Evolutionary conservation across 352 stramenopile genomes (phyloP).

Genomic region (Peronospora farinosa): DNA sequence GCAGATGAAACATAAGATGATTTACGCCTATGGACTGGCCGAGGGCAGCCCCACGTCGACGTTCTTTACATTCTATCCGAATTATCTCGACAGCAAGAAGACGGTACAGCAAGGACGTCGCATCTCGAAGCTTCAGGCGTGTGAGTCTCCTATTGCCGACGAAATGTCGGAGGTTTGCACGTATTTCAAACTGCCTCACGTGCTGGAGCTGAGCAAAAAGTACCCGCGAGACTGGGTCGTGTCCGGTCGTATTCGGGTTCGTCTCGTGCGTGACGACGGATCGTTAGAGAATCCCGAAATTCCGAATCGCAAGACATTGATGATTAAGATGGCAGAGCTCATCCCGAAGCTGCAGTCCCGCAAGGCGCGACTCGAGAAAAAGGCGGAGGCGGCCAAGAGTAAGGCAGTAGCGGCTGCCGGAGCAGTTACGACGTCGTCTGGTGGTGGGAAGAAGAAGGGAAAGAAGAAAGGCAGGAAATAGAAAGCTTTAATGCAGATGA

Average conservation of each 20-base stretch:
- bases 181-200: slow-evolving; percentile 74
- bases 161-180: slow-evolving; percentile 85
- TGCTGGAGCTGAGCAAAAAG: slow-evolving; percentile 76
- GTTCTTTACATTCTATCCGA: slow-evolving; percentile 80
- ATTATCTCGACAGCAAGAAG: slow-evolving; percentile 82
- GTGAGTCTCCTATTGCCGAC: slow-evolving; percentile 58
- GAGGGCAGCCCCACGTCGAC: slow-evolving; percentile 46
- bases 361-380: slow-evolving; percentile 67
- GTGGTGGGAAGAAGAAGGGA: slow-evolving; percentile 75
- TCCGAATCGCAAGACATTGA: slow-evolving; percentile 61
- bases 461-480: slow-evolving; percentile 87
- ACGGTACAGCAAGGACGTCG: slow-evolving; percentile 76
- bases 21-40: slow-evolving; percentile 60
- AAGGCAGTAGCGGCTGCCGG: slow-evolving; percentile 32
- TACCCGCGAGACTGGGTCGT: slow-evolving; percentile 77
- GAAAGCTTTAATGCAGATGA: slow-evolving; percentile 8
- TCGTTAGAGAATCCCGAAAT: slow-evolving; percentile 62
- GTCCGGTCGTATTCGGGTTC: slow-evolving; percentile 63
- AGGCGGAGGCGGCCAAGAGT: slow-evolving; percentile 54
- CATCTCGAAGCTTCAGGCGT: slow-evolving; percentile 57
- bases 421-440: slow-evolving; percentile 19
- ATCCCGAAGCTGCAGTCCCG: slow-evolving; percentile 81
- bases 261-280: slow-evolving; percentile 56
- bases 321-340: slow-evolving; percentile 84
- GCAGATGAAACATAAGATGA: slow-evolving; percentile 50